A percentile compares a stretch with the other conserved stretches of the same genome.
Evolutionary conservation across 257 asterid species (phyloP).

Genomic region (Handroanthus guayacan): DNA sequence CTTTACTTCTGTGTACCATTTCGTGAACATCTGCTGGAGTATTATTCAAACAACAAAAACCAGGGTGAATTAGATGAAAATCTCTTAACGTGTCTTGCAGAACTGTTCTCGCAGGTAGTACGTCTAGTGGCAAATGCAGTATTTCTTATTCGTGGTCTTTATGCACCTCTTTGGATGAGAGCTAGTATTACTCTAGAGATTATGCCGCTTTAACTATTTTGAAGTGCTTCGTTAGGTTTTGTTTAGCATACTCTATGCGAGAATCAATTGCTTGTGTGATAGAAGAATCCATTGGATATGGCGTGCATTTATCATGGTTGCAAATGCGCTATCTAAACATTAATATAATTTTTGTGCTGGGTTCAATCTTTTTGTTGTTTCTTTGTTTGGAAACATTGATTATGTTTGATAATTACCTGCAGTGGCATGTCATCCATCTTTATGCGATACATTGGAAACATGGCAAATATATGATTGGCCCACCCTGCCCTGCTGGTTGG

Average conservation of each 20-base stretch:
- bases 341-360: neutral
- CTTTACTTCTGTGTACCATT: conserved; percentile 90
- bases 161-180: conserved; percentile 4
- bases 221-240: neutral
- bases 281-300: conserved; percentile 9
- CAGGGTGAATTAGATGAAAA: conserved; percentile 76
- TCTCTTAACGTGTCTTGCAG: conserved; percentile 89
- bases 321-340: neutral
- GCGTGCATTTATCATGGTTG: conserved; percentile 22
- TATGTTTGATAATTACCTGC: conserved; percentile 13
- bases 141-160: conserved; percentile 10
- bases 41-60: conserved; percentile 66
- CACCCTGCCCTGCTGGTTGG: neutral
- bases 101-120: conserved; percentile 82
- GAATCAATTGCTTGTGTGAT: conserved; percentile 1
- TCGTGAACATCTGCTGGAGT: conserved; percentile 82
- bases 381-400: neutral
- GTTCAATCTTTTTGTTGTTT: conserved; percentile 2
- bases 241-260: neutral
- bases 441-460: neutral
- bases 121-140: neutral
- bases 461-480: neutral
- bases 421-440: neutral
- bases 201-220: neutral
- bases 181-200: neutral